Evolutionary conservation across 768 basidiomycete species (phyloP).

Genomic region (Phaeotremella fagi): DNA sequence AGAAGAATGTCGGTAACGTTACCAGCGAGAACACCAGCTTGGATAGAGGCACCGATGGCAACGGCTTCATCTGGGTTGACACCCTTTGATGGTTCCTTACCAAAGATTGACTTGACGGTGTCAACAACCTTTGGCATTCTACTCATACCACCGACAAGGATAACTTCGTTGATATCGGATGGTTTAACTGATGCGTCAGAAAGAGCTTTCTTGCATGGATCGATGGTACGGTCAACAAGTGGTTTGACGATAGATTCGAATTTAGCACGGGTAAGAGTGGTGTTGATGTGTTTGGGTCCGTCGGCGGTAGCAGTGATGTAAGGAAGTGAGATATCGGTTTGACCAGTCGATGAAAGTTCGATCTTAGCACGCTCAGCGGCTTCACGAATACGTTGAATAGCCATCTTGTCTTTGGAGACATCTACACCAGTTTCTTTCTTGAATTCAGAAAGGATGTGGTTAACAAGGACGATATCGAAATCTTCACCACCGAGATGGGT

Average conservation of each 20-base stretch:
- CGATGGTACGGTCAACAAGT: slow-evolving; percentile 81
- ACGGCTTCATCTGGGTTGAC: slow-evolving; percentile 99
- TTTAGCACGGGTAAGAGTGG: slow-evolving; percentile 77
- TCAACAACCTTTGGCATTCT: slow-evolving; percentile 95
- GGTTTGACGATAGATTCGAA: slow-evolving; percentile 80
- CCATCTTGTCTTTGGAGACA: slow-evolving; percentile 82
- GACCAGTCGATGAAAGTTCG: slow-evolving; percentile 85
- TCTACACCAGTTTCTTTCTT: slow-evolving; percentile 85
- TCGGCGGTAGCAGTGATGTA: slow-evolving; percentile 96
- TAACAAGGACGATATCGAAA: slow-evolving; percentile 85
- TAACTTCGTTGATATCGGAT: slow-evolving; percentile 90
- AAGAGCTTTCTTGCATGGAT: slow-evolving; percentile 98
- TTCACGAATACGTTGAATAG: slow-evolving; percentile 97
- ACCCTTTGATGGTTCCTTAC: slow-evolving; percentile 94
- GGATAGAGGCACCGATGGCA: slow-evolving; percentile 95
- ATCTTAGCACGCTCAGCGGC: slow-evolving; percentile 99
- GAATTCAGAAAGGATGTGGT: slow-evolving; percentile 82
- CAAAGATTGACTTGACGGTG: slow-evolving; percentile 89
- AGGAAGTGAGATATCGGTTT: slow-evolving; percentile 95
- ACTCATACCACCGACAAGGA: slow-evolving; percentile 97
- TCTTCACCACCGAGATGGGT: slow-evolving; percentile 97
- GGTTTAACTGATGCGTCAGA: slow-evolving; percentile 86
- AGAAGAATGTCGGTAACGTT: slow-evolving; percentile 88
- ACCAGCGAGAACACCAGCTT: slow-evolving; percentile 95
- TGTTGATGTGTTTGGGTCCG: slow-evolving; percentile 96